Evolutionary conservation across 768 basidiomycete genomes (phyloP).

Genomic region (Naematelia encephala): DNA sequence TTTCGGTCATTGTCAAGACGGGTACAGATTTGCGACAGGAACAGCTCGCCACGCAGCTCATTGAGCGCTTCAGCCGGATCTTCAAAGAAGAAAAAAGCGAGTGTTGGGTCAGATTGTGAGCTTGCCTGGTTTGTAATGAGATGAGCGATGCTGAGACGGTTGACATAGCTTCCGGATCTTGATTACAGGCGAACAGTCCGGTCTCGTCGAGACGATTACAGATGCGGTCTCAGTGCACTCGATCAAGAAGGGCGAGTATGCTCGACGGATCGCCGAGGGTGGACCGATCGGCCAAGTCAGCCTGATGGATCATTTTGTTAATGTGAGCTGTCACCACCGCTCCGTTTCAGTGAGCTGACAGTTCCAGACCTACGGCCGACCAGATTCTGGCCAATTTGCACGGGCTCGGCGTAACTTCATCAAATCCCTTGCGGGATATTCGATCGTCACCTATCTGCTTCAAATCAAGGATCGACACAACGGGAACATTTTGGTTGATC

Average conservation of each 20-base stretch:
- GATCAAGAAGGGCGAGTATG: conserved; percentile 98
- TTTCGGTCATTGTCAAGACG: conserved; percentile 97
- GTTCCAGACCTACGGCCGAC: conserved; percentile 79
- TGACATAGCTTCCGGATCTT: conserved; percentile 80
- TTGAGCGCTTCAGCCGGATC: conserved; percentile 84
- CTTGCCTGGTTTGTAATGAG: conserved; percentile 43
- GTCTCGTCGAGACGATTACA: conserved; percentile 94
- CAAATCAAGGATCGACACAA: conserved; percentile 99
- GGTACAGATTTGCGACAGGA: conserved; percentile 96
- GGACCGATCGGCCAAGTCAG: conserved; percentile 76
- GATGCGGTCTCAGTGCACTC: conserved; percentile 98
- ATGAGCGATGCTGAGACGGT: background rate
- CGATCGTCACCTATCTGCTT: conserved; percentile 89
- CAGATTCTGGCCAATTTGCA: conserved; percentile 76
- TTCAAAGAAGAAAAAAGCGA: conserved; percentile 90
- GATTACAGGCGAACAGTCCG: conserved; percentile 88
- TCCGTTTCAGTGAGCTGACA: background rate
- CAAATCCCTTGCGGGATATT: conserved; percentile 88
- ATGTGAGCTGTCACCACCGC: conserved; percentile 56
- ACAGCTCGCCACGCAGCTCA: conserved; percentile 92
- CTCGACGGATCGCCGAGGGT: conserved; percentile 74
- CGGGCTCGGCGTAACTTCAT: conserved; percentile 93
- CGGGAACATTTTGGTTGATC: conserved; percentile 93
- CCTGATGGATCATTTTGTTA: conserved; percentile 84
- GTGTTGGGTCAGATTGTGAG: conserved; percentile 88